A percentile compares a stretch with the other conserved stretches of the same genome.
These are phyloP conservation scores for Cymbopogon flexuosus DNA, from an alignment of 202 grass and related monocot species.

Conservation along the genomic window DNA sequence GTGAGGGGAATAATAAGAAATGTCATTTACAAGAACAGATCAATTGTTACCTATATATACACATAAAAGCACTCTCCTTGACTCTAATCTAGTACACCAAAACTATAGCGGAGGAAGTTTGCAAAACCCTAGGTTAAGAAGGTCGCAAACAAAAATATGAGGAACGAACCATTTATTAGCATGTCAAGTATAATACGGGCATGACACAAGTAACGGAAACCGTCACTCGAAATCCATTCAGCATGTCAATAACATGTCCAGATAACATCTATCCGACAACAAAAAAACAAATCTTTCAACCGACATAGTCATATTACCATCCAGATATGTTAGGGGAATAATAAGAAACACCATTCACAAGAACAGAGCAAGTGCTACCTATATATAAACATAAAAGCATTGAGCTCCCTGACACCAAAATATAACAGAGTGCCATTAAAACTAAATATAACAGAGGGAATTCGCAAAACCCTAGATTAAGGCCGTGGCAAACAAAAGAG, in stretches of 20 bases:
- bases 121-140: background rate
- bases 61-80: constrained; percentile 2
- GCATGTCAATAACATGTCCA: background rate
- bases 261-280: background rate
- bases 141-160: background rate
- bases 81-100: background rate
- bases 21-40: background rate
- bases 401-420: background rate
- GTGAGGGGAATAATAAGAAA: background rate
- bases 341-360: background rate
- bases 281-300: background rate
- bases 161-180: background rate
- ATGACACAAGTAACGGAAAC: background rate
- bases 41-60: background rate
- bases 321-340: background rate
- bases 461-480: background rate
- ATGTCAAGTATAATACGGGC: background rate
- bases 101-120: background rate
- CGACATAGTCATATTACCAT: background rate
- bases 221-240: background rate
- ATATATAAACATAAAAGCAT: background rate
- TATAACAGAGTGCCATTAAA: too few species aligned
- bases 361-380: background rate
- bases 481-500: background rate
- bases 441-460: background rate